These are phyloP conservation scores for Chaetomium fimeti DNA, from an alignment of 495 filamentous ascomycete genomes.

Conservation along the genomic window DNA sequence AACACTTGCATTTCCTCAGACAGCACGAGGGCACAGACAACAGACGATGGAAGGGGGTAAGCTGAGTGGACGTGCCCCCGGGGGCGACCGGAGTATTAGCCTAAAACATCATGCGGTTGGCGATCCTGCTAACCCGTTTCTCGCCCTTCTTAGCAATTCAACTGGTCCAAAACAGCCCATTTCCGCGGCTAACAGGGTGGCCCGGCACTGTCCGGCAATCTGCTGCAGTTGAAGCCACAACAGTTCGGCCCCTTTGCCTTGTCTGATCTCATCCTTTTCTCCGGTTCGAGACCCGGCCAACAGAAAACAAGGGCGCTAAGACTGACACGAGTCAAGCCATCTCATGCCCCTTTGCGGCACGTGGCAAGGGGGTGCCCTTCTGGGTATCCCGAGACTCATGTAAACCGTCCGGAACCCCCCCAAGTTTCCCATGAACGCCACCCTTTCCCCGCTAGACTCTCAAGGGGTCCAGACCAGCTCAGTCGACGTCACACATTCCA, in stretches of 20 bases:
- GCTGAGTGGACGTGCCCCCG: neutral
- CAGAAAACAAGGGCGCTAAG: too few species aligned
- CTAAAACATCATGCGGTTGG: constrained; percentile 15
- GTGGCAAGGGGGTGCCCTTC: constrained; percentile 16
- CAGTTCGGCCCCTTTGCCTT: too few species aligned
- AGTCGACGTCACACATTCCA: constrained; percentile 12
- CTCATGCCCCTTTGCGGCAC: constrained; percentile 11
- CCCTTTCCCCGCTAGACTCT: neutral
- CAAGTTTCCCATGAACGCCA: neutral
- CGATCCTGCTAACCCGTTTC: constrained; percentile 8
- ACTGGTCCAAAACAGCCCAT: neutral
- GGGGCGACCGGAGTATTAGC: constrained; percentile 17
- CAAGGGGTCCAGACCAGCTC: neutral
- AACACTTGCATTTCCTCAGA: too few species aligned
- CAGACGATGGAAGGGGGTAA: neutral
- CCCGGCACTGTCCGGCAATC: constrained; percentile 10
- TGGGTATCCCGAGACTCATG: constrained; percentile 6
- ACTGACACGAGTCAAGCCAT: neutral
- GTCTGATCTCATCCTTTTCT: too few species aligned
- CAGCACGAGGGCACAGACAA: neutral
- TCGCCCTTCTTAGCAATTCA: neutral
- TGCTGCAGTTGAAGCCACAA: neutral
- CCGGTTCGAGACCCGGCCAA: too few species aligned
- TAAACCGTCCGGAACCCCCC: constrained; percentile 8
- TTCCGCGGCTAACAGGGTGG: neutral